phyloP scores from a whole-genome alignment of 129 eudicot genomes.

The Artemisia argyi region DNA sequence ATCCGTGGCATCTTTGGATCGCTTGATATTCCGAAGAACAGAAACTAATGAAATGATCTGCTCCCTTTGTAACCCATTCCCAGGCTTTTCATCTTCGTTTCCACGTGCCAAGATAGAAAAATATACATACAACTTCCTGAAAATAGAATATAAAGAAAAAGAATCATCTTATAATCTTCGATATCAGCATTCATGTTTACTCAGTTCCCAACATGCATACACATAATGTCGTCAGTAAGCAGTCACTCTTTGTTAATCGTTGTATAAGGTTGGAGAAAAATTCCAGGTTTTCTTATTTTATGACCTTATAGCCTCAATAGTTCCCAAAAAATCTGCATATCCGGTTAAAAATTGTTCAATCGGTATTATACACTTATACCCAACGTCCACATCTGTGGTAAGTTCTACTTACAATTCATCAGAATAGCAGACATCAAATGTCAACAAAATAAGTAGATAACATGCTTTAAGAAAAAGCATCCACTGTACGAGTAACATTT shows the following conservation, averaged over 20 bases:
- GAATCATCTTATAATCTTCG: not conserved
- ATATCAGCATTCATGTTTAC: conserved; percentile 8
- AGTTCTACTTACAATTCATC: too few species aligned
- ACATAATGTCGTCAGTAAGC: not conserved
- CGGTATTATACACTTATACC: too few species aligned
- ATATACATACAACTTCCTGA: conserved; percentile 65
- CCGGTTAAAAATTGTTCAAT: too few species aligned
- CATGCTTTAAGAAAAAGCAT: too few species aligned
- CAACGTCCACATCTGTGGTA: too few species aligned
- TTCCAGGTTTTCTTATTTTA: too few species aligned
- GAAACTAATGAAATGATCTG: conserved; percentile 45
- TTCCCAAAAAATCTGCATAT: too few species aligned
- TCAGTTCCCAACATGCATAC: conserved; percentile 11
- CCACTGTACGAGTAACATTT: too few species aligned
- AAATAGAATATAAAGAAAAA: not conserved
- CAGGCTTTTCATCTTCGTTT: conserved; percentile 64
- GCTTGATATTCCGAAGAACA: conserved; percentile 59
- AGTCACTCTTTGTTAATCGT: not conserved
- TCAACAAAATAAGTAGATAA: too few species aligned
- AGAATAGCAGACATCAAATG: too few species aligned
- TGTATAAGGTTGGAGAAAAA: too few species aligned
- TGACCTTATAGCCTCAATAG: too few species aligned
- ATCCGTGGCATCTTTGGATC: conserved; percentile 69
- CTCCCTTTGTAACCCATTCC: conserved; percentile 49
- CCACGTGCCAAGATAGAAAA: conserved; percentile 70